Evolutionary conservation across 83 land plant genomes (phyloP).

Genomic region (Isoetes engelmannii): DNA sequence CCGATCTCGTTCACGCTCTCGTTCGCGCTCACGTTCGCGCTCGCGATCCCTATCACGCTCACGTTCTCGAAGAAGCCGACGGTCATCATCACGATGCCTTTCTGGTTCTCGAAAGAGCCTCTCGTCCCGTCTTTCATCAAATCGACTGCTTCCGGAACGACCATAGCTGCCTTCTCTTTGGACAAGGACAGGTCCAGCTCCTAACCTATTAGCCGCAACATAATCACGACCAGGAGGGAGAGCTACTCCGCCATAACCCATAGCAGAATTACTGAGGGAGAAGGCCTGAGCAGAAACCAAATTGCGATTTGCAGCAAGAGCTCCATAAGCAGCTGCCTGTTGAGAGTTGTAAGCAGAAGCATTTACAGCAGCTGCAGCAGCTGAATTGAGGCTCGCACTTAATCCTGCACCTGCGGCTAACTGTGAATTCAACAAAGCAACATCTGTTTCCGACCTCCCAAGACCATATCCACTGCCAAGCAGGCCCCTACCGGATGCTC

Average conservation of each 20-base stretch:
- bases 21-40: slow-evolving; percentile 38
- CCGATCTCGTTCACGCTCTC: slow-evolving; percentile 27
- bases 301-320: slow-evolving; percentile 24
- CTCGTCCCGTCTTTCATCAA: slow-evolving; percentile 48
- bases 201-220: slow-evolving; percentile 46
- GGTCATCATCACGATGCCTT: slow-evolving; percentile 43
- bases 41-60: slow-evolving; percentile 20
- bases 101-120: slow-evolving; percentile 32
- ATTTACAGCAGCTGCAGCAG: slow-evolving; percentile 4
- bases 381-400: slow-evolving; percentile 2
- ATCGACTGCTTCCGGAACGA: slow-evolving; percentile 23
- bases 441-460: slow-evolving; percentile 39
- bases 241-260: slow-evolving; percentile 43
- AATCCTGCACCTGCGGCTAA: slow-evolving; percentile 31
- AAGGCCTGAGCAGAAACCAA: slow-evolving; percentile 14
- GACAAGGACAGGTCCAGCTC: slow-evolving; percentile 32
- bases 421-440: slow-evolving; percentile 41
- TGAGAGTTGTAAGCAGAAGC: slow-evolving; percentile 9
- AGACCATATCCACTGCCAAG: slow-evolving; percentile 36
- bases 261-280: slow-evolving; percentile 17
- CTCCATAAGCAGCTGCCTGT: slow-evolving; percentile 23
- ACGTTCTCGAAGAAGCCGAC: slow-evolving; percentile 37
- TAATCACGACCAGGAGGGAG: slow-evolving; percentile 76
- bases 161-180: slow-evolving; percentile 34
- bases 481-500: slow-evolving; percentile 22